These are phyloP conservation scores for Myxozyma neglecta DNA, from an alignment of 805 yeast species.

Conservation along the genomic window DNA sequence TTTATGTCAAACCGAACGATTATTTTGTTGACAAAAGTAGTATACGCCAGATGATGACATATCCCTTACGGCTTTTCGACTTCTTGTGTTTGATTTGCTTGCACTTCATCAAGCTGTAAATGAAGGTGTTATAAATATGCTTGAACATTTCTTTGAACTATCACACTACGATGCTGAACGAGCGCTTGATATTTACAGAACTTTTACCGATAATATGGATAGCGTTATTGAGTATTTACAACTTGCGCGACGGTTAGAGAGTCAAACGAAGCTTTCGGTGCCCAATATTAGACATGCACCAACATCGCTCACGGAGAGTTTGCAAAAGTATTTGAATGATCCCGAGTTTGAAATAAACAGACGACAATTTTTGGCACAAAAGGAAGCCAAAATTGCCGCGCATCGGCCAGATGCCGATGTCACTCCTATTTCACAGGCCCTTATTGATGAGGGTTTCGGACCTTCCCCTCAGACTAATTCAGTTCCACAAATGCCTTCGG, in stretches of 20 bases:
- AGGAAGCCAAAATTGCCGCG: conserved; percentile 44
- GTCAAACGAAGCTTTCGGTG: conserved; percentile 82
- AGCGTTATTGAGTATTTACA: conserved; percentile 85
- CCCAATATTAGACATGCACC: conserved; percentile 98
- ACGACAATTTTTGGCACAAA: conserved; percentile 72
- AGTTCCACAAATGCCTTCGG: conserved; percentile 12
- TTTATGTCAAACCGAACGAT: neutral
- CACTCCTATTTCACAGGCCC: conserved; percentile 34
- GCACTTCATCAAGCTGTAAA: conserved; percentile 85
- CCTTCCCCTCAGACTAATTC: neutral
- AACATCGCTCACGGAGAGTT: conserved; percentile 79
- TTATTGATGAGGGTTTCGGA: conserved; percentile 1
- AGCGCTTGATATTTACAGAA: conserved; percentile 79
- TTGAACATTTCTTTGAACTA: conserved; percentile 95
- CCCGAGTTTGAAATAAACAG: conserved; percentile 80
- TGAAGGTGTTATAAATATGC: conserved; percentile 91
- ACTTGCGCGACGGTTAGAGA: conserved; percentile 84
- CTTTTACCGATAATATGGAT: conserved; percentile 80
- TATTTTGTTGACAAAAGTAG: neutral
- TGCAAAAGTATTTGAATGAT: conserved; percentile 86
- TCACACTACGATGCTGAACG: conserved; percentile 81
- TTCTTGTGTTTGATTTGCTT: conserved; percentile 85
- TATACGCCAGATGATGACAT: conserved; percentile 83
- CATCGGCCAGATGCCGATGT: conserved; percentile 30
- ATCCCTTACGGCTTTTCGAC: conserved; percentile 76